Percentiles rank a stretch among this genome's conserved stretches.
Conservation (phyloP, 2,329 filamentous ascomycete species). For the Penicillium sp. region DNA sequence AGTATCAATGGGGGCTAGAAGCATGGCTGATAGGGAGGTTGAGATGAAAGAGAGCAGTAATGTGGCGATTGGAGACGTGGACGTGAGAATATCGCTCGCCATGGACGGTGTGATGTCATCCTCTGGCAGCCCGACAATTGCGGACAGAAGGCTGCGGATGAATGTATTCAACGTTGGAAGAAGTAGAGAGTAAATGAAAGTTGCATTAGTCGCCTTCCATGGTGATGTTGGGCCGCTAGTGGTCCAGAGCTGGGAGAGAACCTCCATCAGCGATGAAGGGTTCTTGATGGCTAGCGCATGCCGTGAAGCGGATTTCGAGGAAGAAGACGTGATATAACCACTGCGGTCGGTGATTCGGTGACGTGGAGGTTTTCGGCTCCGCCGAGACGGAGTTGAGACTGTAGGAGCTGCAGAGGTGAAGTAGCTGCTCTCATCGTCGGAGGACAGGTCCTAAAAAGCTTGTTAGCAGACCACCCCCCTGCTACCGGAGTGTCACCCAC, state of each 20-base stretch:
- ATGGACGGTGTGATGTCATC: constrained; percentile 62
- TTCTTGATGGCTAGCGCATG: constrained; percentile 74
- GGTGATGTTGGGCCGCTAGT: constrained; percentile 89
- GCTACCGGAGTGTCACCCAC: constrained; percentile 26
- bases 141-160: constrained; percentile 87
- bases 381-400: constrained; percentile 47
- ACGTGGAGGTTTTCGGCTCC: constrained; percentile 42
- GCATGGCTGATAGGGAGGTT: constrained; percentile 72
- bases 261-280: constrained; percentile 81
- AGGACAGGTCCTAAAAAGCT: constrained; percentile 49
- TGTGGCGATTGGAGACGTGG: constrained; percentile 80
- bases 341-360: constrained; percentile 52
- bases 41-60: constrained; percentile 73
- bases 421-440: constrained; percentile 80
- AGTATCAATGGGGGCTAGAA: constrained; percentile 86
- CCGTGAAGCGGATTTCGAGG: constrained; percentile 46
- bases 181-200: constrained; percentile 87
- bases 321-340: constrained; percentile 44
- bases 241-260: constrained; percentile 84
- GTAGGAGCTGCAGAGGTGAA: constrained; percentile 70
- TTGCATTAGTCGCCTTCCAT: constrained; percentile 92
- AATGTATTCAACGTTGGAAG: constrained; percentile 89
- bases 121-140: constrained; percentile 87
- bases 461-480: constrained; percentile 1
- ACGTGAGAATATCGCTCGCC: constrained; percentile 74